phyloP scores from a whole-genome alignment of 805 yeast species.

The Metschnikowia continentalis region DNA sequence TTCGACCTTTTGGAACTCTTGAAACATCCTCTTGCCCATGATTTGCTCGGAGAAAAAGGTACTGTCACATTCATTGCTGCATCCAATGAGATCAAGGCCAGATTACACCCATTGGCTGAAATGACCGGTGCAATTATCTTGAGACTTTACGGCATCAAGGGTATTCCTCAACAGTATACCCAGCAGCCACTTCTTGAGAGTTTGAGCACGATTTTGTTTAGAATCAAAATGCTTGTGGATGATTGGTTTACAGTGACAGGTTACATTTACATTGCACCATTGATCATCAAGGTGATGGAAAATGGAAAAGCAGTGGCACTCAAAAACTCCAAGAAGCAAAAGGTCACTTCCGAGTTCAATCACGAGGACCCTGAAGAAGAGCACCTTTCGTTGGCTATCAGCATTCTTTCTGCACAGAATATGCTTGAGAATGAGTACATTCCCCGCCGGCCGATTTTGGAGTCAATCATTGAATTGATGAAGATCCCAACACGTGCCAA shows the following conservation, averaged over 20 bases:
- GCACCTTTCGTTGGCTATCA: slow-evolving; percentile 71
- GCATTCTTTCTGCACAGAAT: slow-evolving; percentile 64
- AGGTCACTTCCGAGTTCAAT: slow-evolving; percentile 59
- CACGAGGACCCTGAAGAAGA: slow-evolving; percentile 90
- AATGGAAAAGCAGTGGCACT: slow-evolving; percentile 57
- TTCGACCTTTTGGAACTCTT: slow-evolving; percentile 44
- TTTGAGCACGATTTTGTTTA: slow-evolving; percentile 66
- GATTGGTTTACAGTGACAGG: slow-evolving; percentile 66
- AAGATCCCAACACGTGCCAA: slow-evolving; percentile 74
- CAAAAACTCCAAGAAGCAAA: slow-evolving; percentile 47
- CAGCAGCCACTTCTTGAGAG: slow-evolving; percentile 53
- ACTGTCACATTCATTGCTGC: slow-evolving; percentile 50
- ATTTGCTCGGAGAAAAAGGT: slow-evolving; percentile 42
- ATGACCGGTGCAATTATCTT: slow-evolving; percentile 69
- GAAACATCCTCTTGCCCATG: slow-evolving; percentile 25
- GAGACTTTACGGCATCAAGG: slow-evolving; percentile 47
- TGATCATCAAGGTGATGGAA: slow-evolving; percentile 63
- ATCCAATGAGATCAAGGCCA: slow-evolving; percentile 45
- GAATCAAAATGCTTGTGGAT: slow-evolving; percentile 69
- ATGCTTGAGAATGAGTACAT: slow-evolving; percentile 60
- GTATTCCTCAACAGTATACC: slow-evolving; percentile 42
- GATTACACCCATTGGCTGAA: slow-evolving; percentile 47
- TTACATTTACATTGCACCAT: slow-evolving; percentile 70
- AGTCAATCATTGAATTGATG: slow-evolving; percentile 61
- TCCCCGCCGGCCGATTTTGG: slow-evolving; percentile 65